Conservation (phyloP, 768 basidiomycete genomes). For the Chalciporus sphaerocephalus region DNA sequence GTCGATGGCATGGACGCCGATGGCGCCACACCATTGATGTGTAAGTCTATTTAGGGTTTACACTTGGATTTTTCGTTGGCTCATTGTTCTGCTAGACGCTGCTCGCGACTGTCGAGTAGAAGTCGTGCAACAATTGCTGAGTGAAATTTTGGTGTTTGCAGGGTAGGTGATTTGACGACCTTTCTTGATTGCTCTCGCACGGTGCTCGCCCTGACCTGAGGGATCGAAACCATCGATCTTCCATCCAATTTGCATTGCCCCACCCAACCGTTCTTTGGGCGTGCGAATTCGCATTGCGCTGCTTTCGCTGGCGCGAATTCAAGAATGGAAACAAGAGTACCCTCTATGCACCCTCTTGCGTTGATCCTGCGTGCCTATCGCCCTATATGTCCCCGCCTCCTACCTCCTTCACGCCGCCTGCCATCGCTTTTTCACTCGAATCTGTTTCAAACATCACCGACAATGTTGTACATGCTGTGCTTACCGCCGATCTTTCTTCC, state of each 20-base stretch:
- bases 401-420: slow-evolving; percentile 28
- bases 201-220: slow-evolving; percentile 71
- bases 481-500: slow-evolving; percentile 45
- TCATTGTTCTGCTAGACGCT: slow-evolving; percentile 50
- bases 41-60: slow-evolving; percentile 41
- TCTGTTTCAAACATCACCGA: slow-evolving; percentile 42
- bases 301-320: slow-evolving; percentile 55
- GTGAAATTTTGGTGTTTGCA: slow-evolving; percentile 22
- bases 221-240: slow-evolving; percentile 67
- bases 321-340: slow-evolving; percentile 35
- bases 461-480: slow-evolving; percentile 52
- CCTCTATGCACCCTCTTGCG: slow-evolving; percentile 21
- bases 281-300: slow-evolving; percentile 63
- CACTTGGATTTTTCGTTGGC: not conserved
- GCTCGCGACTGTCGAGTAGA: slow-evolving; percentile 67
- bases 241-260: slow-evolving; percentile 61
- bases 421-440: slow-evolving; percentile 36
- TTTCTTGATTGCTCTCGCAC: slow-evolving; percentile 42
- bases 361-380: slow-evolving; percentile 24
- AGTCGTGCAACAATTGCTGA: slow-evolving; percentile 63
- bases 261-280: slow-evolving; percentile 65
- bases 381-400: slow-evolving; percentile 20
- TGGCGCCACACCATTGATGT: slow-evolving; percentile 81
- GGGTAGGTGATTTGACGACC: slow-evolving; percentile 6
- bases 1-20: slow-evolving; percentile 73